Percentiles rank a stretch among this genome's conserved stretches.
Evolutionary conservation across 768 basidiomycete species (phyloP).

Genomic region (Serendipita sp.): DNA sequence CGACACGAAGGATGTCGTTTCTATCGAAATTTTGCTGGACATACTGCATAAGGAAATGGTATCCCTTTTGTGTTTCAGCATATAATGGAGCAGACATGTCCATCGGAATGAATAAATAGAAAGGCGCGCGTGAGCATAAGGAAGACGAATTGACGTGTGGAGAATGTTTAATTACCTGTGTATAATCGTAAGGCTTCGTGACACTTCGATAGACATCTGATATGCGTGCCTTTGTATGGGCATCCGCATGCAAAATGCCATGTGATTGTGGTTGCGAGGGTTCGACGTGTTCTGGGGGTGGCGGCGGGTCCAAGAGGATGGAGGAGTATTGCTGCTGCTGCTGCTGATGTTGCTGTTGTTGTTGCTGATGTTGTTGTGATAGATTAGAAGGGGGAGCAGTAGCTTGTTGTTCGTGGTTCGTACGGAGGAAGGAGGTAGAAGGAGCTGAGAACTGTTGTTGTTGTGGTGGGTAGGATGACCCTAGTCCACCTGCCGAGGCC

Average conservation of each 20-base stretch:
- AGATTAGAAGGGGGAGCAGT: no score
- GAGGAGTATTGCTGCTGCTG: neutral
- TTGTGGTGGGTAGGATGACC: neutral
- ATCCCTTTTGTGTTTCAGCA: conserved; percentile 40
- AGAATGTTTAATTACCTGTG: conserved; percentile 17
- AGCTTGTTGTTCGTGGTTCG: neutral
- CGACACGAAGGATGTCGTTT: conserved; percentile 86
- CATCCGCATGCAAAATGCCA: neutral
- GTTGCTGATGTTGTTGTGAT: neutral
- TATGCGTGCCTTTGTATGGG: neutral
- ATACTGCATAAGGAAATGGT: conserved; percentile 93
- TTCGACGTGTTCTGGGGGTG: neutral
- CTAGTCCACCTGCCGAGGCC: neutral
- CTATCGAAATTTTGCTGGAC: conserved; percentile 84
- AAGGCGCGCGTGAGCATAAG: neutral
- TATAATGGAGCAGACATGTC: neutral
- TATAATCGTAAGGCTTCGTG: conserved; percentile 78
- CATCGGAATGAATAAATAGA: neutral
- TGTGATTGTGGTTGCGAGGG: neutral
- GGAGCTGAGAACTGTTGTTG: neutral
- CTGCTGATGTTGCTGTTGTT: neutral
- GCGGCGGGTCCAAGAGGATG: neutral
- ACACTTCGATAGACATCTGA: conserved; percentile 44
- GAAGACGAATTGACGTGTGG: neutral
- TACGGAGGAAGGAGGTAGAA: neutral